Conservation (phyloP, 148 eudicot species). For the Oxyria digyna region DNA sequence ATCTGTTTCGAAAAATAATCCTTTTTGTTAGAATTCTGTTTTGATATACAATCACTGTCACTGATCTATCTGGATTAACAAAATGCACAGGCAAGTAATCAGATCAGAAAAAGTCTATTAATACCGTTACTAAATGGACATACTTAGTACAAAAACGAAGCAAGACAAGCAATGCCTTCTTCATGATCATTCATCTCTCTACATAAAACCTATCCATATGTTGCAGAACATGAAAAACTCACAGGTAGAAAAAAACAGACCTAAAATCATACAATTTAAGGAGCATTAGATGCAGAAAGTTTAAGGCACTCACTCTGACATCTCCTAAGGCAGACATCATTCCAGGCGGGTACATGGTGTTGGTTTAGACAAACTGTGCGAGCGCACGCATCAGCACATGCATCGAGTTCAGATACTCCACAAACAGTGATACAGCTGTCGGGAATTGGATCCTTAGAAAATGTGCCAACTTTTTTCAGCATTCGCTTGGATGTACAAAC, state of each 20-base stretch:
- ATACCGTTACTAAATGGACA: background rate
- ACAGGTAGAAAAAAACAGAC: background rate
- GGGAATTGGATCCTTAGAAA: conserved; percentile 33
- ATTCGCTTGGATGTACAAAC: conserved; percentile 43
- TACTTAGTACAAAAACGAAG: background rate
- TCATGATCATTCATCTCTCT: conserved; percentile 2
- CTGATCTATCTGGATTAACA: background rate
- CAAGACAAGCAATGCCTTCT: conserved; percentile 4
- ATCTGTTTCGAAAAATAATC: too few relatives aligned
- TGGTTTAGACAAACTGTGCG: conserved; percentile 40
- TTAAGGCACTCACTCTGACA: conserved; percentile 46
- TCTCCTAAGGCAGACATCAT: conserved; percentile 31
- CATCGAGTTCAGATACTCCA: conserved; percentile 44
- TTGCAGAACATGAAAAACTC: background rate
- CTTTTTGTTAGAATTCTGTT: background rate
- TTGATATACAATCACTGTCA: background rate
- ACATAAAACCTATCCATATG: background rate
- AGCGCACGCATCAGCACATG: conserved; percentile 47
- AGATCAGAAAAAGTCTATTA: background rate
- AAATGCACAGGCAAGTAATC: background rate
- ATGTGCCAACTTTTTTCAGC: conserved; percentile 40
- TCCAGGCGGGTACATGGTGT: conserved; percentile 46
- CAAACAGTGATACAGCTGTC: conserved; percentile 42
- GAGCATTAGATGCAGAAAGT: conserved; percentile 13
- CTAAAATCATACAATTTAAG: background rate